Evolutionary conservation across 352 stramenopile genomes (phyloP), one percentile per base, ranked within the genome.

Genomic region (Phytophthora kernoviae): DNA sequence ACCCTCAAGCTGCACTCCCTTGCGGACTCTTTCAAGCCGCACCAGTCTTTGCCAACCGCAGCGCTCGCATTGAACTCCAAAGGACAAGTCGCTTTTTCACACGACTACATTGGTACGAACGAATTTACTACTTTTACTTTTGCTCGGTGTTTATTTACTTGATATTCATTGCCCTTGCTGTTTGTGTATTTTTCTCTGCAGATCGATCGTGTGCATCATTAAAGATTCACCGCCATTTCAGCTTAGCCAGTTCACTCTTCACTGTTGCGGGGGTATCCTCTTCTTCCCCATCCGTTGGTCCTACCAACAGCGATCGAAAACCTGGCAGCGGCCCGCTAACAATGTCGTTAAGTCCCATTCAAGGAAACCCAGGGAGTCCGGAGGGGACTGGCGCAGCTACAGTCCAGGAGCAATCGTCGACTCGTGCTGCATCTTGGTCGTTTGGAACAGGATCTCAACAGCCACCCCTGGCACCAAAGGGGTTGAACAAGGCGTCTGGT

Each of bases 1-100:
- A 96, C 87, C 2, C 62, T 96, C 0, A 93, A 92, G 56, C 77
- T 96, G 0, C 87, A 96, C 55, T 92, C 87, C 2, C 84, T 96
- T 20, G 82, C 87, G 0, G 79, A 96, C 37, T 80, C 83, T 2
- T 86, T 93, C 47, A 96, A 96, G 48, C 84, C 81, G 1, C 84
- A 96, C 37, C 81, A 93, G 45, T 88, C 81, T 10, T 58, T 96
- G 0, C 83, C 81, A 5, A 90, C 84, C 0, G 84, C 84, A 3
- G 80, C 87, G 5, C 57, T 96, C 5, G 81, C 87, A 1, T 67
- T 96, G 21, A 96, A 93, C 42, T 93, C 84, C 0, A 87, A 77
- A 24, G 87, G 87, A 2, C 84, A 93, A 46, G 68, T 93, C 33
- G 87, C 83, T 0, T 96, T 91, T 49, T 94, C 87, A 1, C 83